Evolutionary conservation across 257 asterid genomes (phyloP).

Genomic region (Jacaranda copaia): DNA sequence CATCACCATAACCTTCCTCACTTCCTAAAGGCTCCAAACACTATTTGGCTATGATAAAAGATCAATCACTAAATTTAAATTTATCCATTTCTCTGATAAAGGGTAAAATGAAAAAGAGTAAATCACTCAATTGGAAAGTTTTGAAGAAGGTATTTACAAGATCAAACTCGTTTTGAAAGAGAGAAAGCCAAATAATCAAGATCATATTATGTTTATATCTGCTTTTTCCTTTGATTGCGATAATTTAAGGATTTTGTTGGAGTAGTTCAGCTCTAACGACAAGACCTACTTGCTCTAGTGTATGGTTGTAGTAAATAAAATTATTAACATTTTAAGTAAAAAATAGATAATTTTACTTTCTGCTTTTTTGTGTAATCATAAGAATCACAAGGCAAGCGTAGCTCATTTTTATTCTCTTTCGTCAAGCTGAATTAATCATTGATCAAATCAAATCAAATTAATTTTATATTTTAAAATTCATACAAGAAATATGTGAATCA

Average conservation of each 20-base stretch:
- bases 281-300: not conserved
- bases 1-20: no score
- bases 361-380: not conserved
- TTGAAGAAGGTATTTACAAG: slow-evolving; percentile 62
- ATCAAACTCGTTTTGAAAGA: slow-evolving; percentile 59
- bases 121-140: slow-evolving; percentile 49
- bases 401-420: no score
- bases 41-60: slow-evolving; percentile 41
- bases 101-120: not conserved
- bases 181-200: not conserved
- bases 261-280: not conserved
- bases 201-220: not conserved
- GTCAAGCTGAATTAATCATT: no score
- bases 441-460: no score
- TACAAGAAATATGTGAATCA: no score
- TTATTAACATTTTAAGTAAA: not conserved
- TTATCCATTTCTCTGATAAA: slow-evolving; percentile 37
- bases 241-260: slow-evolving; percentile 4
- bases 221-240: not conserved
- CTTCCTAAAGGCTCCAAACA: no score
- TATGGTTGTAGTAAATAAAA: not conserved
- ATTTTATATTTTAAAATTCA: no score
- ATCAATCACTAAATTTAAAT: slow-evolving; percentile 55
- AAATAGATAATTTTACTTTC: not conserved
- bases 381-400: not conserved